These are phyloP conservation scores for Pseudozyma pruni DNA, from an alignment of 1,284 basidiomycete species.

Conservation along the genomic window DNA sequence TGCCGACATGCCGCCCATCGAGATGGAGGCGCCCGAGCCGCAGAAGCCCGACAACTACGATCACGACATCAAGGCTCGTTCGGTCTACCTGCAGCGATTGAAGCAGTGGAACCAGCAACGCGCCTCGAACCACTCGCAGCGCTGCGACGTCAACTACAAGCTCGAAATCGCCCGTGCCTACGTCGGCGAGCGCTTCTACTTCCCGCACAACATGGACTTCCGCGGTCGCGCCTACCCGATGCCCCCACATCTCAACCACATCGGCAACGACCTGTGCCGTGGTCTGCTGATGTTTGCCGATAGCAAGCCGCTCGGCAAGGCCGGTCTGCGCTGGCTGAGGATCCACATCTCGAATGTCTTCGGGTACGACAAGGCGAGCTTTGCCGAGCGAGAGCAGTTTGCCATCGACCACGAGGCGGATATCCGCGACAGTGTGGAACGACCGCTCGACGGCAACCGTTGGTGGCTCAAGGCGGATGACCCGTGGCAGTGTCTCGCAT, in stretches of 20 bases:
- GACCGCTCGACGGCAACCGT: constrained; percentile 65
- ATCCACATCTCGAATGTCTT: constrained; percentile 93
- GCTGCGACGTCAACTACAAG: constrained; percentile 96
- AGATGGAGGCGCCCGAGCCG: constrained; percentile 70
- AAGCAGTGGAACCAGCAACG: constrained; percentile 71
- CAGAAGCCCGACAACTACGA: constrained; percentile 75
- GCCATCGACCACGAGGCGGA: constrained; percentile 79
- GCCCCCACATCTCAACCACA: constrained; percentile 93
- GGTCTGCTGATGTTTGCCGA: constrained; percentile 88
- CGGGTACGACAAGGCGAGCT: constrained; percentile 93
- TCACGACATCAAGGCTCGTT: constrained; percentile 76
- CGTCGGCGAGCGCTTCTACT: constrained; percentile 85
- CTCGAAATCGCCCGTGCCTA: constrained; percentile 95
- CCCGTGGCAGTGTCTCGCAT: constrained; percentile 95
- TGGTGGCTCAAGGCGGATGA: constrained; percentile 89
- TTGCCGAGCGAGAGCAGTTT: constrained; percentile 87
- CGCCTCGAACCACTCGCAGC: constrained; percentile 76
- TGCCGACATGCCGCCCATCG: constrained; percentile 68
- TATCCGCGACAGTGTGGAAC: constrained; percentile 83
- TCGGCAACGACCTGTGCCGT: constrained; percentile 93
- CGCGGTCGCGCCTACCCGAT: constrained; percentile 96
- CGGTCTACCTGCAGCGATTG: constrained; percentile 74
- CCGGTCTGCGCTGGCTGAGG: constrained; percentile 85
- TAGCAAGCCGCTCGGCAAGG: constrained; percentile 80
- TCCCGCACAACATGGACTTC: constrained; percentile 98